Evolutionary conservation across 163 green algal genomes (phyloP).

Genomic region (Scenedesmus sp.): DNA sequence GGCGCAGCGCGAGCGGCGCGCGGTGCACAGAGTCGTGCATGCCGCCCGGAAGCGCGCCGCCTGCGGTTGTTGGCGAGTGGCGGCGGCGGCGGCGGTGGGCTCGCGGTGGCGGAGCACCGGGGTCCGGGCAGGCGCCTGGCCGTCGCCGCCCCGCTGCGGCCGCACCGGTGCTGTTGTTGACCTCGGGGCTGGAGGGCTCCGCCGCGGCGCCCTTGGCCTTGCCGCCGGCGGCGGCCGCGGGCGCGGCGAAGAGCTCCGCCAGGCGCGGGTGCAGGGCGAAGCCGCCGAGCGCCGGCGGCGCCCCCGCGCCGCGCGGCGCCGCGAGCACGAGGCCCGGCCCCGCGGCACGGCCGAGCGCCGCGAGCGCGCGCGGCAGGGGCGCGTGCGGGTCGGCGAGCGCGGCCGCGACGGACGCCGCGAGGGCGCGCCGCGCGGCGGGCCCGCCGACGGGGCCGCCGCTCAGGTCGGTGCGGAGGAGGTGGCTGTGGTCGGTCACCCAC

Average conservation of each 20-base stretch:
- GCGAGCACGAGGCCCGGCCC: too few relatives aligned
- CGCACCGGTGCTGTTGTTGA: conserved; percentile 39
- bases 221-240: conserved; percentile 1
- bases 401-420: too few relatives aligned
- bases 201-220: neutral
- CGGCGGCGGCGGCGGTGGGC: too few relatives aligned
- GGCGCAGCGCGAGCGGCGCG: conserved; percentile 1
- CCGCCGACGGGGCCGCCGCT: neutral
- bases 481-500: conserved; percentile 13
- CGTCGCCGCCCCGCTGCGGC: neutral
- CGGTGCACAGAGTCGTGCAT: conserved; percentile 6
- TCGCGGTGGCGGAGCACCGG: too few relatives aligned
- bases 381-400: too few relatives aligned
- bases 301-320: neutral
- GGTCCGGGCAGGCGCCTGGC: too few relatives aligned
- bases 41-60: neutral
- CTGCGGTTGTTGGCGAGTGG: too few relatives aligned
- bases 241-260: conserved; percentile 15
- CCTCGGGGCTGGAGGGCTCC: conserved; percentile 14
- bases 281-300: neutral
- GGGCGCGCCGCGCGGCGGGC: neutral
- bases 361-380: too few relatives aligned
- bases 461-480: neutral
- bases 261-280: neutral
- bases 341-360: too few relatives aligned